A percentile compares a stretch with the other conserved stretches of the same genome.
Evolutionary conservation across 495 filamentous ascomycete genomes (phyloP).

Genomic region (Xylaria sp.): DNA sequence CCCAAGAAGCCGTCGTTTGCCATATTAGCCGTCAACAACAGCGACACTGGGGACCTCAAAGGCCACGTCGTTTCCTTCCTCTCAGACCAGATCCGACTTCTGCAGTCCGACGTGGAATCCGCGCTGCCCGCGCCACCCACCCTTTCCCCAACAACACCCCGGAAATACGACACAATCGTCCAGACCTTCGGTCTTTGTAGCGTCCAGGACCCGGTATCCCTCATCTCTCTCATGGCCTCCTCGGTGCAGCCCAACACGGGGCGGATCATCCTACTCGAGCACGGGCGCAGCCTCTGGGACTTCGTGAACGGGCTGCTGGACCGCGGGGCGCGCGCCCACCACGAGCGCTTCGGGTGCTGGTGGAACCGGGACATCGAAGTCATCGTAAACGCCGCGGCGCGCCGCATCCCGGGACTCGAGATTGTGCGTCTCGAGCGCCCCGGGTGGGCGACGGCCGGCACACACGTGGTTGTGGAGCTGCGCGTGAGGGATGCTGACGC

Average conservation of each 20-base stretch:
- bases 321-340: constrained; percentile 76
- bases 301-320: constrained; percentile 85
- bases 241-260: constrained; percentile 63
- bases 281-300: constrained; percentile 78
- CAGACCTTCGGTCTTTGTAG: constrained; percentile 96
- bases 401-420: constrained; percentile 77
- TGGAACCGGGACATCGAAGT: constrained; percentile 91
- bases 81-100: constrained; percentile 43
- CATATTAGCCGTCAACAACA: constrained; percentile 32
- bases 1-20: constrained; percentile 41
- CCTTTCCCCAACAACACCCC: constrained; percentile 31
- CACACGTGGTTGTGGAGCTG: constrained; percentile 56
- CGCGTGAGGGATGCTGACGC: constrained; percentile 36
- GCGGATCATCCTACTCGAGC: constrained; percentile 86
- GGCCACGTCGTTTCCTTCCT: constrained; percentile 43
- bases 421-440: constrained; percentile 71
- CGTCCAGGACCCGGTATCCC: constrained; percentile 71
- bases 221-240: constrained; percentile 67
- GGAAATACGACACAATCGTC: constrained; percentile 81
- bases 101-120: constrained; percentile 49
- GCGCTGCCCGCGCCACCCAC: constrained; percentile 36
- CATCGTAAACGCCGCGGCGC: constrained; percentile 63
- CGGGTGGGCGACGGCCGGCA: constrained; percentile 73
- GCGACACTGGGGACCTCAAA: constrained; percentile 1
- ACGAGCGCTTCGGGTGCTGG: constrained; percentile 90